These are phyloP conservation scores for Aspergillus baeticus DNA, from an alignment of 495 filamentous ascomycete species.

Conservation along the genomic window DNA sequence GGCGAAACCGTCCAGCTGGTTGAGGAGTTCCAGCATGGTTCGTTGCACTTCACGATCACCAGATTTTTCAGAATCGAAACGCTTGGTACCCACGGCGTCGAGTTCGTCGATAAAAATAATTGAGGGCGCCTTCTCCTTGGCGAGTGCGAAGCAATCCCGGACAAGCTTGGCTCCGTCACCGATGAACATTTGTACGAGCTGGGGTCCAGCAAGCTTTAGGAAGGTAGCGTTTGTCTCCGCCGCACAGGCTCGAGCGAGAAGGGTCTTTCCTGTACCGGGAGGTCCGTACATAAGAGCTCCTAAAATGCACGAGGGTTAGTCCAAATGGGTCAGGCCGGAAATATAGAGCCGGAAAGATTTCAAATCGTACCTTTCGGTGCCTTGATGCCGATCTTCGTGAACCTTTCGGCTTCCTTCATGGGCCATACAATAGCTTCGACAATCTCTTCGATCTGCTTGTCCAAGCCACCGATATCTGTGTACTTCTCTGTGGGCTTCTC, in stretches of 20 bases:
- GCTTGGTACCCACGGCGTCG: conserved; percentile 95
- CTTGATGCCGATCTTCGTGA: conserved; percentile 99
- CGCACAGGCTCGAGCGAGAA: conserved; percentile 94
- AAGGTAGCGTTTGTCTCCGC: conserved; percentile 99
- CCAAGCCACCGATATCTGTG: conserved; percentile 92
- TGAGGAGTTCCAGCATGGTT: conserved; percentile 98
- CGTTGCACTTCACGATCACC: conserved; percentile 97
- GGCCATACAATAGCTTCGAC: conserved; percentile 99
- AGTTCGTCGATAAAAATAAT: conserved; percentile 99
- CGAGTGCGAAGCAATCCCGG: conserved; percentile 93
- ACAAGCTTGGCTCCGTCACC: conserved; percentile 98
- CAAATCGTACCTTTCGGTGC: conserved; percentile 95
- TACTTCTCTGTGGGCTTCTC: conserved; percentile 99
- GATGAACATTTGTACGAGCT: conserved; percentile 99
- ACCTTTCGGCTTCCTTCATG: conserved; percentile 98
- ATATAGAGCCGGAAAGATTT: not conserved
- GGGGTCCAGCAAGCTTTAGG: conserved; percentile 96
- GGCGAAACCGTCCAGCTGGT: conserved; percentile 98
- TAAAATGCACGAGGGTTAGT: conserved; percentile 36
- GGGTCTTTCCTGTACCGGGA: conserved; percentile 93
- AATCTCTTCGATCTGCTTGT: conserved; percentile 99
- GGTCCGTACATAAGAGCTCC: conserved; percentile 98
- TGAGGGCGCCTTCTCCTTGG: conserved; percentile 96
- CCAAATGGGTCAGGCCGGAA: not conserved
- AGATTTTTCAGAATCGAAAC: conserved; percentile 98